Conservation (phyloP, 805 yeast genomes). For the Diddensiella transvaalensis region DNA sequence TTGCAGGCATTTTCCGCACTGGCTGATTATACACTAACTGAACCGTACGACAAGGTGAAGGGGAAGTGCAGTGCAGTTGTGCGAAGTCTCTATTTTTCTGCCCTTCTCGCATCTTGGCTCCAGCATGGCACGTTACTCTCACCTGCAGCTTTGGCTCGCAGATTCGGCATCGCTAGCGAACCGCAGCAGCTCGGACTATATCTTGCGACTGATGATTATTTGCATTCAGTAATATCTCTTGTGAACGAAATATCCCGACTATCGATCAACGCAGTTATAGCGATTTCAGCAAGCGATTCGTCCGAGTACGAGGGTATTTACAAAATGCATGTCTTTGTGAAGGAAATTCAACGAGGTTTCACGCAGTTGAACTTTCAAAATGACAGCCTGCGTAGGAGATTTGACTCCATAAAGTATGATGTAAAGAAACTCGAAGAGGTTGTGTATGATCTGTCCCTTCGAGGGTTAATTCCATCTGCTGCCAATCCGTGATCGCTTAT, state of each 20-base stretch:
- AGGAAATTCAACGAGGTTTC: conserved; percentile 29
- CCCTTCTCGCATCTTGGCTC: not conserved
- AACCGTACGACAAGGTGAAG: not conserved
- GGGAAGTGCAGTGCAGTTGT: not conserved
- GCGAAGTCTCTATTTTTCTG: not conserved
- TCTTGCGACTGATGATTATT: conserved; percentile 26
- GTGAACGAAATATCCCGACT: conserved; percentile 29
- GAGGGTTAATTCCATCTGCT: conserved; percentile 12
- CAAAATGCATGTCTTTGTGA: conserved; percentile 20
- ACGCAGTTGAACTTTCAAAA: conserved; percentile 30
- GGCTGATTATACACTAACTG: not conserved
- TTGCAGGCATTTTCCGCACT: not conserved
- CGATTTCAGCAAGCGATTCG: conserved; percentile 15
- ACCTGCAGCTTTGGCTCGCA: not conserved
- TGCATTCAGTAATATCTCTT: conserved; percentile 27
- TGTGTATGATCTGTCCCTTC: conserved; percentile 29
- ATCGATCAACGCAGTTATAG: conserved; percentile 28
- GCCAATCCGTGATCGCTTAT: not conserved
- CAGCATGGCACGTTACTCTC: not conserved
- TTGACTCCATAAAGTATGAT: conserved; percentile 32
- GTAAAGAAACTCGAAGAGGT: conserved; percentile 34
- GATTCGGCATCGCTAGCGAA: not conserved
- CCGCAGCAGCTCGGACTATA: not conserved
- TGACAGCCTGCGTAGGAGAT: conserved; percentile 30
- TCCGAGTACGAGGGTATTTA: conserved; percentile 6